Base-by-base conservation (phyloP, 1,284 basidiomycete genomes). In the Ganoderma lucidum region DNA sequence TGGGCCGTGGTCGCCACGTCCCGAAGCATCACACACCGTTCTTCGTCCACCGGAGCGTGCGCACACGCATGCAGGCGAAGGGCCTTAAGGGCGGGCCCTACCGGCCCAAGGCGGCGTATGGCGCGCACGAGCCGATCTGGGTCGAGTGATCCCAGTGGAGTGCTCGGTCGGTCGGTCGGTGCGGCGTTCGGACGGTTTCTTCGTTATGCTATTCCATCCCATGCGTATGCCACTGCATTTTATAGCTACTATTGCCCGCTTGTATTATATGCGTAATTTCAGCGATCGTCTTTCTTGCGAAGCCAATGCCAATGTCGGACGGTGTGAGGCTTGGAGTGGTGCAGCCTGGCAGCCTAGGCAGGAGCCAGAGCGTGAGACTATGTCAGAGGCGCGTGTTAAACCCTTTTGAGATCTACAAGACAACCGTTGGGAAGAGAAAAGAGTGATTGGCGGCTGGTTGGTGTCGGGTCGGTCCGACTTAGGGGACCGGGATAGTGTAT, bases 41-140 rank as follows among this genome's bases (percentile, higher is more conserved):
- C 67, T 77, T 83, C 67, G 71, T 90, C 0, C 89, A 90, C 70
- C 80, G 87, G 5, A 80, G 83, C 5, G 88, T 90, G 45, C 83
- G 84, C 71, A 78, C 83, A 41, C 83, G 88, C 80, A 63, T 78
- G 78, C 73, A 86, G 60, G 82, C 84, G 32, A 75, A 84, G 15
- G 75, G 59, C 6, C 66, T 82, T 9, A 66, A 77, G 55, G 82
- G 78, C 28, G 77, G 73, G 39, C 81, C 79, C 56, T 89, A 89
- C 71, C 76, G 69, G 59, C 87, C 87, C 4, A 80, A 75, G 70
- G 83, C 84, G 56, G 23, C 53, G 62, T 70, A 48, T 48, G 45
- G n/a, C 28, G 12, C 28, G 17, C 32, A 2, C 37, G 65, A 70
- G 19, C 44, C 58, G 1, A 59, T 59, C 4, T 70, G 68, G 68